Conservation (phyloP, 495 filamentous ascomycete species). For the Tetracladium marchalianum region DNA sequence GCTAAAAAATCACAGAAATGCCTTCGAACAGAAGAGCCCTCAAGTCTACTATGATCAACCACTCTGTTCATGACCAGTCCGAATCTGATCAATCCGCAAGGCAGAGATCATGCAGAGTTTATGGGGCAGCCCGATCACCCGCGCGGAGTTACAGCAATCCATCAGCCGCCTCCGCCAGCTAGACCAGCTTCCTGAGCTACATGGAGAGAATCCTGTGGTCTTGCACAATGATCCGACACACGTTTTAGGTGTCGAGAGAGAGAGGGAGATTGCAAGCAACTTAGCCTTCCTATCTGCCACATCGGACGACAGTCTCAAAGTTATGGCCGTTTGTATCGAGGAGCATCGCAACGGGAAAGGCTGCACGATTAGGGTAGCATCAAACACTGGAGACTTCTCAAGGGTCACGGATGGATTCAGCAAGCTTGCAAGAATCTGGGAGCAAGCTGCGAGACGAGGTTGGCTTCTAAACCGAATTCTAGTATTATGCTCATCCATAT, state of each 20-base stretch:
- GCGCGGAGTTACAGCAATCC: constrained; percentile 2
- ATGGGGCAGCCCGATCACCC: constrained; percentile 11
- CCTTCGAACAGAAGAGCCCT: too few relatives aligned
- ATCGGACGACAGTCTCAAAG: constrained; percentile 13
- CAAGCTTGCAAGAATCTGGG: constrained; percentile 18
- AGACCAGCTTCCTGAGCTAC: constrained; percentile 6
- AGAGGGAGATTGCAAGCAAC: constrained; percentile 15
- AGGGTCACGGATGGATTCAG: constrained; percentile 18
- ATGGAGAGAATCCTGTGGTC: background rate
- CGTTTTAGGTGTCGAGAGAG: constrained; percentile 3
- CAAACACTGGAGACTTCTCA: constrained; percentile 19
- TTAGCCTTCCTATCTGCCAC: constrained; percentile 21
- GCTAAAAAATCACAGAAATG: constrained; percentile 5
- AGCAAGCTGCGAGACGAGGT: constrained; percentile 20
- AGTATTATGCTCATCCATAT: background rate
- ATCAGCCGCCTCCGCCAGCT: constrained; percentile 4
- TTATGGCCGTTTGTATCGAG: constrained; percentile 25
- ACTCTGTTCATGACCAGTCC: background rate
- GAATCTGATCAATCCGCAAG: background rate
- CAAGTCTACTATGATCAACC: too few relatives aligned
- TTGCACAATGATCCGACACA: background rate
- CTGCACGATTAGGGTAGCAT: constrained; percentile 18
- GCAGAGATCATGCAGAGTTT: constrained; percentile 2
- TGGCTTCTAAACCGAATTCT: background rate
- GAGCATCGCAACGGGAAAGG: constrained; percentile 17